Conservation (phyloP, 441 rosid species). For the Gossypium aridum region DNA sequence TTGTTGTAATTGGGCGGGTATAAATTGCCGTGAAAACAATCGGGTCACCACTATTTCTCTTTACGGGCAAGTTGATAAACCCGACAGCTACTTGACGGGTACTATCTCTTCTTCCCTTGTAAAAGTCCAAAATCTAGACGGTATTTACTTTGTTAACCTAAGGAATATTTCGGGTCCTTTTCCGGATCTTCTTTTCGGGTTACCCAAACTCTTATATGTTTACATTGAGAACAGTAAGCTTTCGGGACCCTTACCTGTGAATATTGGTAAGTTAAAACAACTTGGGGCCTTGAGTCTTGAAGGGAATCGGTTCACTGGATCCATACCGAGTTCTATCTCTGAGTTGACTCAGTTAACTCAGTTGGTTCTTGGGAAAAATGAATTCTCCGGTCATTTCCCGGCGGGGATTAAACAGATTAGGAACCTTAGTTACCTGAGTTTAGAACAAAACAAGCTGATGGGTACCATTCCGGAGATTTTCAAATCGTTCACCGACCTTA, state of each 20-base stretch:
- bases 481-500: conserved; percentile 38
- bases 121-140: conserved; percentile 44
- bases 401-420: conserved; percentile 33
- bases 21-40: conserved; percentile 33
- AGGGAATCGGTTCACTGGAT: conserved; percentile 59
- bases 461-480: conserved; percentile 48
- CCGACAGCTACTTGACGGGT: conserved; percentile 49
- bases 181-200: conserved; percentile 39
- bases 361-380: conserved; percentile 43
- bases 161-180: conserved; percentile 55
- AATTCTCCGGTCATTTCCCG: conserved; percentile 49
- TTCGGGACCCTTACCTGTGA: conserved; percentile 52
- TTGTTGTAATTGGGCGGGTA: conserved; percentile 62
- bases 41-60: conserved; percentile 47
- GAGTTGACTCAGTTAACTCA: conserved; percentile 39
- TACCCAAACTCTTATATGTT: conserved; percentile 40
- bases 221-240: conserved; percentile 61
- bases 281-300: conserved; percentile 35
- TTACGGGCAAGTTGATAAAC: conserved; percentile 27
- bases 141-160: conserved; percentile 38
- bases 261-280: conserved; percentile 37
- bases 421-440: conserved; percentile 24
- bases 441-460: conserved; percentile 40
- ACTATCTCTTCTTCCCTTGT: conserved; percentile 48
- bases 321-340: conserved; percentile 56